Base-by-base conservation (phyloP, 306 rosid species). In the Sophora flavescens region DNA sequence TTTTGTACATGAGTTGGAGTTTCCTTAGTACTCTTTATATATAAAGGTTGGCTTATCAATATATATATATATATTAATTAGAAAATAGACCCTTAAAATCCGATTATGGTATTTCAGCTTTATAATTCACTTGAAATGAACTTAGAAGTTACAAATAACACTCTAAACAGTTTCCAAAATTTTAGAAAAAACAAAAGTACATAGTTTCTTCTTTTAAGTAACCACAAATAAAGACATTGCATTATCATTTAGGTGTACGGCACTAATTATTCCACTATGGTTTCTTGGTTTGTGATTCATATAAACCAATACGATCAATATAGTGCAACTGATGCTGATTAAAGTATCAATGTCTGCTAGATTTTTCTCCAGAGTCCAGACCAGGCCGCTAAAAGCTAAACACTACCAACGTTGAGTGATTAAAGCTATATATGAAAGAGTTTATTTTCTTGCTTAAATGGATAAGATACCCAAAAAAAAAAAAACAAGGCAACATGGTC, bases 401-500 rank as follows among this genome's bases (percentile, higher is more conserved):
- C 22, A 22, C 1, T 22, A 22, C 22, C 1, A 22, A 22, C n/a
- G 48, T 11, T 7, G 39, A 13, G 35, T 28, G n/a, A 30, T 22
- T 48, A 68, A 60, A 14, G 22, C 63, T 69, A 68, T 53, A 22
- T 8, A 10, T 15, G 69, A 17, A 58, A 1, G 12, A 28, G 58
- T 15, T 39, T 4, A 39, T 41, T 72, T 69, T 57, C 28, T 56
- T 57, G 36, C 14, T 74, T 61, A 60, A 70, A 36, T 36, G 15
- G 36, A 48, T 61, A 39, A 60, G 66, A 61, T 65, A 70, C 72
- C 72, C 0, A 63, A 80, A 53, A 72, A 57, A 64, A 22, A 63
- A 80, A 53, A 72, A 57, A 64, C 75, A 72, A 16, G 63, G 54
- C 68, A 44, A 72, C 53, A 44, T 64, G 75, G 62, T 36, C 38